phyloP scores from a whole-genome alignment of 495 filamentous ascomycete genomes.

The Parathielavia appendiculata region DNA sequence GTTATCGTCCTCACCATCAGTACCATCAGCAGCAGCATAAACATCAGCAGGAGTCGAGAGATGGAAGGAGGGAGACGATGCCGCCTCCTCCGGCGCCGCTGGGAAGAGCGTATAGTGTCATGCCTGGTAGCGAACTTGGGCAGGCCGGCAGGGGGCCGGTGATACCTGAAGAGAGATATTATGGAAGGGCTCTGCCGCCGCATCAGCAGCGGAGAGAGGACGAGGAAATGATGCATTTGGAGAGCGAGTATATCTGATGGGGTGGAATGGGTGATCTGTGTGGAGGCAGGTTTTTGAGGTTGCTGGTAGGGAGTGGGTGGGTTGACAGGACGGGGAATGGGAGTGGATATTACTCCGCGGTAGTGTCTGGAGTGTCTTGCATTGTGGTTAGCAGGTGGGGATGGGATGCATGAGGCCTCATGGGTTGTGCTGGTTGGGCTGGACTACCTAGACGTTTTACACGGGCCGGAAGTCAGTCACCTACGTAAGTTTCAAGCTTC shows the following conservation, averaged over 20 bases:
- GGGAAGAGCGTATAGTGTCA: conserved; percentile 42
- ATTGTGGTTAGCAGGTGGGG: not conserved
- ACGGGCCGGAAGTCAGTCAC: too few species aligned
- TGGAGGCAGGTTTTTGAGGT: not conserved
- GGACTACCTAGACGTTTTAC: not conserved
- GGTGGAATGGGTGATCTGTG: conserved; percentile 28
- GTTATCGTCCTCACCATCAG: conserved; percentile 31
- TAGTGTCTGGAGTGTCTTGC: not conserved
- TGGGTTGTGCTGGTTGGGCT: not conserved
- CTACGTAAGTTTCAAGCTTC: too few species aligned
- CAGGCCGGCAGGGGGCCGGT: conserved; percentile 29
- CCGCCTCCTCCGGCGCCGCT: conserved; percentile 18
- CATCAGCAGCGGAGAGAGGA: conserved; percentile 23
- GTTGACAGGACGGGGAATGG: too few species aligned
- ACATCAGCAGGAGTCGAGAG: conserved; percentile 27
- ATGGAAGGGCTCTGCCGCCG: conserved; percentile 16
- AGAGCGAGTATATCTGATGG: conserved; percentile 34
- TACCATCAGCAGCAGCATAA: not conserved
- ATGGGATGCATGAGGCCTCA: not conserved
- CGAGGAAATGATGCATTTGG: conserved; percentile 46
- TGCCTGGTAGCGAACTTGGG: conserved; percentile 22
- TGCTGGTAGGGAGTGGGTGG: too few species aligned
- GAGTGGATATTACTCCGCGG: too few species aligned
- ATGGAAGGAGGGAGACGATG: conserved; percentile 34
- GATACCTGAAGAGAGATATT: conserved; percentile 24